A percentile compares a stretch with the other conserved stretches of the same genome.
These are phyloP conservation scores for Diaporthe humulicola DNA, from an alignment of 2,329 filamentous ascomycete species.

Conservation along the genomic window DNA sequence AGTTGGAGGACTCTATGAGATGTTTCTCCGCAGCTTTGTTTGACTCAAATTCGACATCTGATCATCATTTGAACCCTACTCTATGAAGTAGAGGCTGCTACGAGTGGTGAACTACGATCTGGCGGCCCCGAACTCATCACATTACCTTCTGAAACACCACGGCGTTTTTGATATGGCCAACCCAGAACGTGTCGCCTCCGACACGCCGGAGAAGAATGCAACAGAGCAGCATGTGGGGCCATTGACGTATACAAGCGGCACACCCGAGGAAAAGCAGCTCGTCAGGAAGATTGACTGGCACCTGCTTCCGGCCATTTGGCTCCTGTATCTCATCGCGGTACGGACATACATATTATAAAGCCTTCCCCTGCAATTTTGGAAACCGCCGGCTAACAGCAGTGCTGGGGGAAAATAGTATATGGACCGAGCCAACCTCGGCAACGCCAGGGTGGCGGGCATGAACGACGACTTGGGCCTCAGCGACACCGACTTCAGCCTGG, in stretches of 20 bases:
- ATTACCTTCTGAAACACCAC: not conserved
- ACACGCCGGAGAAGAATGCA: not conserved
- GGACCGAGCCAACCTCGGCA: conserved; percentile 49
- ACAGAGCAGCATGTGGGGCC: not conserved
- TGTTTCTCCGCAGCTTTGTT: not conserved
- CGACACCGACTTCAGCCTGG: conserved; percentile 47
- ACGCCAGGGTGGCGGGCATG: conserved; percentile 66
- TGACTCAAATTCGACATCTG: not conserved
- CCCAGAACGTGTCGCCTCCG: not conserved
- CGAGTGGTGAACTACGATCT: not conserved
- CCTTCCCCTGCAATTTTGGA: not conserved
- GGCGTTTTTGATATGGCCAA: not conserved
- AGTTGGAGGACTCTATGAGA: not conserved
- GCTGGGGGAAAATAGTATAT: not conserved
- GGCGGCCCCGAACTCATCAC: not conserved
- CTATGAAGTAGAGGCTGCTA: not conserved
- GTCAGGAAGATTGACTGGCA: conserved; percentile 6
- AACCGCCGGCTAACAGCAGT: not conserved
- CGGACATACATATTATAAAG: rapidly evolving
- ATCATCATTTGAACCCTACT: not conserved
- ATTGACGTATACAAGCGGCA: not conserved
- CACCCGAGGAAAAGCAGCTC: not conserved
- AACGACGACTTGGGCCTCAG: conserved; percentile 57
- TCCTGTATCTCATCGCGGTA: conserved; percentile 7
- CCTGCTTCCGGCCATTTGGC: not conserved